phyloP scores from a whole-genome alignment of 306 rosid genomes.

The Aeschynomene evenia region DNA sequence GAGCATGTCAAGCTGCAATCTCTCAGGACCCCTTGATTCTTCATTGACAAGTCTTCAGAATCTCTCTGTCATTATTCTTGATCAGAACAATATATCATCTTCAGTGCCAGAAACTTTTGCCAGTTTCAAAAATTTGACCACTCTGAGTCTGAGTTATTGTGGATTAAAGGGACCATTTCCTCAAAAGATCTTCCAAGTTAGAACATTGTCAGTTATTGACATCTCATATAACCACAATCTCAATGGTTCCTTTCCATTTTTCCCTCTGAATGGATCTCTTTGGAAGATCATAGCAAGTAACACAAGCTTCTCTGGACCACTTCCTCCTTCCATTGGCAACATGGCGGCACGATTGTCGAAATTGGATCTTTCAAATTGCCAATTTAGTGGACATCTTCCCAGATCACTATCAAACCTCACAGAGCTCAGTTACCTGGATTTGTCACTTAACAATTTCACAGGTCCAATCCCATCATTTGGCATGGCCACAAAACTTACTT shows the following conservation, averaged over 20 bases:
- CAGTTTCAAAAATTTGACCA: slow-evolving; percentile 21
- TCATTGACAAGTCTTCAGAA: slow-evolving; percentile 18
- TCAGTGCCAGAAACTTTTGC: slow-evolving; percentile 33
- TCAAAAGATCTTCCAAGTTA: slow-evolving; percentile 14
- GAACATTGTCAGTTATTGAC: slow-evolving; percentile 29
- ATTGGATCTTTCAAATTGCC: slow-evolving; percentile 30
- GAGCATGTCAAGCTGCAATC: slow-evolving; percentile 6
- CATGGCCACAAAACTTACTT: slow-evolving; percentile 15
- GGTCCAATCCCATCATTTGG: slow-evolving; percentile 45
- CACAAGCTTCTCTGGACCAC: slow-evolving; percentile 36
- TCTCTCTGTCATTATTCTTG: slow-evolving; percentile 31
- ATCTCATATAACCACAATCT: slow-evolving; percentile 29
- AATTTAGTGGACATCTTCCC: slow-evolving; percentile 37
- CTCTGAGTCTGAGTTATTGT: not conserved
- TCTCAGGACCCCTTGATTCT: slow-evolving; percentile 40
- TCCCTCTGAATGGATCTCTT: slow-evolving; percentile 25
- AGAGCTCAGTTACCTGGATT: slow-evolving; percentile 31
- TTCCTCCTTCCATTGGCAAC: slow-evolving; percentile 27
- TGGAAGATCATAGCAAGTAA: not conserved
- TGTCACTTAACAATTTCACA: slow-evolving; percentile 33
- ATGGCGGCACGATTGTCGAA: slow-evolving; percentile 15
- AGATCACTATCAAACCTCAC: slow-evolving; percentile 35
- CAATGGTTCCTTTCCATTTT: slow-evolving; percentile 34
- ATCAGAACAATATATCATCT: slow-evolving; percentile 30
- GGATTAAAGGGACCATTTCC: slow-evolving; percentile 42